Percentiles rank a stretch among this genome's conserved stretches.
These are phyloP conservation scores for Colletotrichum euphorbiae DNA, from an alignment of 2,329 filamentous ascomycete species.

Conservation along the genomic window DNA sequence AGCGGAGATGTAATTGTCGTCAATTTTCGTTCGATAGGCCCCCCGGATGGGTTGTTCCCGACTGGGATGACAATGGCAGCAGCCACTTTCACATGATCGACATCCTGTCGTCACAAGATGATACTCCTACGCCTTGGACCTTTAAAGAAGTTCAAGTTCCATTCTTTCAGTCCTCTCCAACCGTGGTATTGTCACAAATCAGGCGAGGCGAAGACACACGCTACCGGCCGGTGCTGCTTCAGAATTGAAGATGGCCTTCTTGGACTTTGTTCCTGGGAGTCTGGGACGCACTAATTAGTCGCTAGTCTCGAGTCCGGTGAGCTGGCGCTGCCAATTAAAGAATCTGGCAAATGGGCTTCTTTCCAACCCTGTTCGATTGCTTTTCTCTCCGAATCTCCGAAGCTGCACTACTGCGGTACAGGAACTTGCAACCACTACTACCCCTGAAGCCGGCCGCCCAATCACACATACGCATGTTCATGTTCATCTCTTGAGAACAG, in stretches of 20 bases:
- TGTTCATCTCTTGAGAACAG: constrained; percentile 14
- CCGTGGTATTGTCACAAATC: neutral
- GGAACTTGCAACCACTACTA: constrained; percentile 11
- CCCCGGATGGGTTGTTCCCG: constrained; percentile 2
- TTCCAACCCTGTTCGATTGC: constrained; percentile 32
- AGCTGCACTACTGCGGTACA: too few species aligned
- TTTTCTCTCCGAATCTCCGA: constrained; percentile 36
- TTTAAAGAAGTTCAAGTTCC: neutral
- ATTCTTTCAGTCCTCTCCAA: neutral
- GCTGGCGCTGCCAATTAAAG: constrained; percentile 36
- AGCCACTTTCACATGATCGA: neutral
- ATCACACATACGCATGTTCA: constrained; percentile 4
- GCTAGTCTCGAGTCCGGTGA: constrained; percentile 24
- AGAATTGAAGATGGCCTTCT: constrained; percentile 20
- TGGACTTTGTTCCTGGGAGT: constrained; percentile 29
- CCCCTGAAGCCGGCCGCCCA: constrained; percentile 20
- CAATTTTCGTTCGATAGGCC: constrained; percentile 15
- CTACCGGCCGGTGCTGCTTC: constrained; percentile 13
- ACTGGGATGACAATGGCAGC: neutral
- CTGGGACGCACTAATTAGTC: constrained; percentile 14
- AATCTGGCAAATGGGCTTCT: constrained; percentile 35
- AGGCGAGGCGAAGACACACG: constrained; percentile 11
- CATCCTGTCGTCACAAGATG: neutral
- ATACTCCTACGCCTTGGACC: too few species aligned
- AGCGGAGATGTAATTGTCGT: constrained; percentile 6